Percentiles rank a stretch among this genome's conserved stretches.
These are phyloP conservation scores for Xylariaceae sp. DNA, from an alignment of 2,329 filamentous ascomycete species.

Conservation along the genomic window DNA sequence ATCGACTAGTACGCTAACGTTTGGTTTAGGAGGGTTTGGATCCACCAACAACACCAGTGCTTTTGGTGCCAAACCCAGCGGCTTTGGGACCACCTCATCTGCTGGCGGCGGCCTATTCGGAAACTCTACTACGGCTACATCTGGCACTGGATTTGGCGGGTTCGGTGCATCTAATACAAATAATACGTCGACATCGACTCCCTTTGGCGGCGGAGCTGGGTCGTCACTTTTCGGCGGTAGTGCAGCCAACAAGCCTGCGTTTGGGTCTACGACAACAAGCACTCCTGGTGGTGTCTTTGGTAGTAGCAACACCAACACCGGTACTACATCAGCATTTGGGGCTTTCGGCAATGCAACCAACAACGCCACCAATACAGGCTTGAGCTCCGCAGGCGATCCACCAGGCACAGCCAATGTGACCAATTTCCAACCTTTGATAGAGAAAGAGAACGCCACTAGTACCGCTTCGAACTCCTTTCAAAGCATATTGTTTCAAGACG, in stretches of 20 bases:
- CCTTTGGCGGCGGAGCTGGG: slow-evolving; percentile 32
- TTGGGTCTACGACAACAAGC: slow-evolving; percentile 42
- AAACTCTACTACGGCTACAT: slow-evolving; percentile 25
- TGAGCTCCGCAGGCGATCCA: slow-evolving; percentile 51
- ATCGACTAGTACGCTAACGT: slow-evolving; percentile 18
- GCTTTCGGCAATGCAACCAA: slow-evolving; percentile 39
- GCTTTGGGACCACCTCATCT: slow-evolving; percentile 35
- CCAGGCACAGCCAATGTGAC: slow-evolving; percentile 61
- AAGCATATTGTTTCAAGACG: slow-evolving; percentile 70
- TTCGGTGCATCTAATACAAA: slow-evolving; percentile 33
- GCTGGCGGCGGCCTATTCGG: slow-evolving; percentile 30
- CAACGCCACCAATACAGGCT: slow-evolving; percentile 39
- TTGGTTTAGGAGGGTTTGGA: slow-evolving; percentile 38
- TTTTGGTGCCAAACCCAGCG: slow-evolving; percentile 40
- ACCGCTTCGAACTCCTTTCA: slow-evolving; percentile 61
- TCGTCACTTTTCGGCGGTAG: slow-evolving; percentile 28
- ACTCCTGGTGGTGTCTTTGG: slow-evolving; percentile 46
- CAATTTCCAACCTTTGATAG: slow-evolving; percentile 63
- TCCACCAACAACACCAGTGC: slow-evolving; percentile 36
- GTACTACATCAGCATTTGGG: slow-evolving; percentile 24
- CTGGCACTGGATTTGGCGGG: slow-evolving; percentile 41
- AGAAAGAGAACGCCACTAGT: slow-evolving; percentile 62
- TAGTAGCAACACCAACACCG: slow-evolving; percentile 29
- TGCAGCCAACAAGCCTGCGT: slow-evolving; percentile 43
- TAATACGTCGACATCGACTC: slow-evolving; percentile 34